These are phyloP conservation scores for Kwoniella europaea DNA, from an alignment of 768 basidiomycete genomes.

Conservation along the genomic window DNA sequence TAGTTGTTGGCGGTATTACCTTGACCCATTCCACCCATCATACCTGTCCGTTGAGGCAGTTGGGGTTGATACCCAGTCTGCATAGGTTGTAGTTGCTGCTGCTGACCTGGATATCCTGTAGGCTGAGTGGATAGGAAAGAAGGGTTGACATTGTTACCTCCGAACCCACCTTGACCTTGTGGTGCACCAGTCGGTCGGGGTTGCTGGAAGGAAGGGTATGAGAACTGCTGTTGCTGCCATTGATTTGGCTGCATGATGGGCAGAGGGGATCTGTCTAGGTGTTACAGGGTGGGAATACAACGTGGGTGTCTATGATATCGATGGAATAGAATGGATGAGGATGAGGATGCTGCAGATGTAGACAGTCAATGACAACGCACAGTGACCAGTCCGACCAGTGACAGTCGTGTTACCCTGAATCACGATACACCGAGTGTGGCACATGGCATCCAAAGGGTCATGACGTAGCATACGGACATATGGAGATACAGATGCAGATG, in stretches of 20 bases:
- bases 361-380: neutral
- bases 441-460: constrained; percentile 8
- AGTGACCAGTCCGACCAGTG: constrained; percentile 5
- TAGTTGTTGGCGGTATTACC: constrained; percentile 29
- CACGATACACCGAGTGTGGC: constrained; percentile 22
- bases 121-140: constrained; percentile 30
- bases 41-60: constrained; percentile 31
- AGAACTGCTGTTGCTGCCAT: constrained; percentile 37
- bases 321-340: neutral
- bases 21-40: neutral
- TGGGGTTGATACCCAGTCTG: constrained; percentile 36
- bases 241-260: constrained; percentile 37
- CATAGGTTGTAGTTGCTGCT: constrained; percentile 15
- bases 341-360: neutral
- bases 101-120: constrained; percentile 24
- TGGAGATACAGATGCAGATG: neutral
- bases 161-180: constrained; percentile 20
- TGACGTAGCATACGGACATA: constrained; percentile 15
- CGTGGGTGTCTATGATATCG: neutral
- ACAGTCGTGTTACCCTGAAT: constrained; percentile 16
- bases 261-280: neutral
- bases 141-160: constrained; percentile 21
- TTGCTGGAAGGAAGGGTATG: constrained; percentile 25
- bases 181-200: constrained; percentile 48
- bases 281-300: neutral